Base-by-base conservation (phyloP, 306 rosid species). In the Rosa persica region DNA sequence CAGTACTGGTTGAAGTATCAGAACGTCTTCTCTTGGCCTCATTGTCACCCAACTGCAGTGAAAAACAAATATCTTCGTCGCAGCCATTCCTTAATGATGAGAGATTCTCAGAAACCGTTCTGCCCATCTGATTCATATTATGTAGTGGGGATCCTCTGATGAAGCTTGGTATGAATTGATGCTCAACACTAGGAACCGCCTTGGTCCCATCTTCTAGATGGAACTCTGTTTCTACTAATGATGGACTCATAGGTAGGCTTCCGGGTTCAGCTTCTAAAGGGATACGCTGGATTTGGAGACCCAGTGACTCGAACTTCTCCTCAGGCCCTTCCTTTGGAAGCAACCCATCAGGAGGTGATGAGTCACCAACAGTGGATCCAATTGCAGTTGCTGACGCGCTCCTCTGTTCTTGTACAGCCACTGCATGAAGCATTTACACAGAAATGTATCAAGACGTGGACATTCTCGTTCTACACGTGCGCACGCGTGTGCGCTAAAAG, bases 21-120 rank as follows among this genome's bases (percentile, higher is more conserved):
- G 92, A 90, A 39, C 98, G 97, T 82, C 93, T 88, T 84, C 98
- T 87, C 90, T 93, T 95, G 4, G 93, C 96, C 85, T 95, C 99
- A 52, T 90, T 90, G 79, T 95, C 99, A 4, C 99, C 99, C 76
- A 95, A 76, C 81, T 95, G 98, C 87, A 95, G 84, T 0, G 98
- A 95, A 81, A 95, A 93, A 43, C 85, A 89, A 8, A 90, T 71
- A 85, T 95, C 99, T 82, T 91, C 97, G 0, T 89, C 92, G 2
- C 89, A 76, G 79, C 80, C 92, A 43, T 73, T 95, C 82, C 93
- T 88, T 72, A 93, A 87, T 0, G 70, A 91, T 5, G 96, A 95
- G 42, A 95, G 89, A 74, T 95, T 95, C 83, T 93, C 94, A 10
- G 91, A 78, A 65, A 81, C 86, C 22, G 79, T 79, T 78, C 78